Base-by-base conservation (phyloP, 202 grass and related monocot species). In the Hordeum pubiflorum region DNA sequence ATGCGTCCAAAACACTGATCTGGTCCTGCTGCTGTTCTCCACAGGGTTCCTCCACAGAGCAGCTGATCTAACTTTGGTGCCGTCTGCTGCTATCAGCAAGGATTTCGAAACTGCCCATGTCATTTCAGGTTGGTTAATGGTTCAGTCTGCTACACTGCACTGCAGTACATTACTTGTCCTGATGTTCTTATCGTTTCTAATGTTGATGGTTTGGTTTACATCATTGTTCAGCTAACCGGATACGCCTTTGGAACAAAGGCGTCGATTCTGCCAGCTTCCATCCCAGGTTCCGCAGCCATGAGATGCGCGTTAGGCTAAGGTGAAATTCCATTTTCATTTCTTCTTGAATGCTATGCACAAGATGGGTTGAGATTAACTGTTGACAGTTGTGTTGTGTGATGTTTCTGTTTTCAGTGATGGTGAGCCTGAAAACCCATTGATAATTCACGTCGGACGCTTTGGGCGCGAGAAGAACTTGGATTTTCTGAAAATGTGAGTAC, bases 191-290 rank as follows among this genome's bases (percentile, higher is more conserved):
- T 52, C 7, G 0, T 74, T 72, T 72, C 10, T 61, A 17, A 48
- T 77, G 69, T 10, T 63, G 55, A 79, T 33, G 17, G 29, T 24
- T 44, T 32, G 7, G 1, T 63, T 23, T 59, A 6, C 20, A 72
- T 41, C 14, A 4, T 43, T 73, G 3, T 68, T 58, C 89, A 94
- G 92, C 92, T 81, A 82, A 89, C 18, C 83, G 73, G 33, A 94
- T 94, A 85, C 86, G 89, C 14, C 84, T 94, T 66, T 94, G 92
- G 89, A 94, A 89, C 59, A 91, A 94, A 82, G 92, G 92, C 69
- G 84, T 91, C 43, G 92, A 94, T 85, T 94, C 92, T 74, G 89
- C 82, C 58, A 91, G 83, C 29, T 94, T 94, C 81, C 86, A 94
- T 50, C 92, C 92, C 18, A 74, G 59, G 15, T 89, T 89, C 18